These are phyloP conservation scores for Heterobasidion parviporum DNA, from an alignment of 1,284 basidiomycete species.

Conservation along the genomic window DNA sequence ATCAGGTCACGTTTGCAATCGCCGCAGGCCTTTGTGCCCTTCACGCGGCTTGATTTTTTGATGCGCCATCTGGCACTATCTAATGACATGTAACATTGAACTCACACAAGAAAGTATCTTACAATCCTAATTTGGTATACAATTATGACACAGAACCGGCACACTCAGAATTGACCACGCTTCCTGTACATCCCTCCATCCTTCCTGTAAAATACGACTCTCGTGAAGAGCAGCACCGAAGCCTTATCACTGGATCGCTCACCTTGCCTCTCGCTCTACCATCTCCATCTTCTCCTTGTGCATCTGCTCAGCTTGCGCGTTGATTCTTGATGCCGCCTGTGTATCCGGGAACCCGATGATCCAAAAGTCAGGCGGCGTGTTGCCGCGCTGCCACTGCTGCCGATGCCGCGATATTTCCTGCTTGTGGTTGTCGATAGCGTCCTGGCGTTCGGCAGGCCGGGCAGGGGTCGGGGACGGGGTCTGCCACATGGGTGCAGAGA, in stretches of 20 bases:
- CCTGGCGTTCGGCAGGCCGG: constrained; percentile 2
- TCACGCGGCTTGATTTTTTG: no score
- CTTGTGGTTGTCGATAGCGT: constrained; percentile 47
- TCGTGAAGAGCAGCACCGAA: background rate
- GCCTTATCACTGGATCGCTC: background rate
- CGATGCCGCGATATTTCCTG: constrained; percentile 77
- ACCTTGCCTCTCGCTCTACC: constrained; percentile 42
- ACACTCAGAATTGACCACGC: background rate
- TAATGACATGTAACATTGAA: background rate
- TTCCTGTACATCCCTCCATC: background rate
- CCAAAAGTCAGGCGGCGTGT: constrained; percentile 84
- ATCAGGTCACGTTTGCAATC: no score
- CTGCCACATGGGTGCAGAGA: constrained; percentile 63
- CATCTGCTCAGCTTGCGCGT: constrained; percentile 62
- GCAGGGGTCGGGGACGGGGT: constrained; percentile 30
- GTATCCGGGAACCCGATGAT: constrained; percentile 84
- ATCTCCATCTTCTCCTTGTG: constrained; percentile 52
- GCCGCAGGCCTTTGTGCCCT: no score
- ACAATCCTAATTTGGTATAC: background rate
- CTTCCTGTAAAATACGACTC: background rate
- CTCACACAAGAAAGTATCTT: background rate
- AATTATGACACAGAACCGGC: background rate
- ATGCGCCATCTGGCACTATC: no score
- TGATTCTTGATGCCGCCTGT: constrained; percentile 70
- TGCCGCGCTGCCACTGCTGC: constrained; percentile 58